Evolutionary conservation across 2,329 filamentous ascomycete genomes (phyloP), one percentile per base, ranked within the genome.

Genomic region (Septoria petroselini): DNA sequence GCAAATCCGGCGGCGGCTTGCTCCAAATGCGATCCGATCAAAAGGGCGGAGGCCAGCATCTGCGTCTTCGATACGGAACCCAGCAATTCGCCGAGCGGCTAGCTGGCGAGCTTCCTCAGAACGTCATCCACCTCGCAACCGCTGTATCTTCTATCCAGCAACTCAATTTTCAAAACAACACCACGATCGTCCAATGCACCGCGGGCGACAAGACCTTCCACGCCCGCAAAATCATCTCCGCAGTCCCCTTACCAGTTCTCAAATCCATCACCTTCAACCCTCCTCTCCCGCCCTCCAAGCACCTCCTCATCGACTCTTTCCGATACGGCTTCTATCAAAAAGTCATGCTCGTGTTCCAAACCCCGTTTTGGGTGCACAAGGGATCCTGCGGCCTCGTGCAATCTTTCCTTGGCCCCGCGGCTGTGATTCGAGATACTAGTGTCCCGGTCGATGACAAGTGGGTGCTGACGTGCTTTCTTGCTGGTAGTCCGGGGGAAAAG

Each of bases 21-120:
- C 42, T 76, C 38, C 66, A 72, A 30, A 76, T 81, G 71, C 68
- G 75, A 0, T 78, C 76, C 1, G 78, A 81, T 55, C 59, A 68
- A 12, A 73, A 76, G 48, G 58, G 70, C 37, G 79, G 78, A 4
- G 79, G 73, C 0, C 76, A 80, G 52, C 70, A 77, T 54, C 66
- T 80, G 4, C 69, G 77, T 1, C 59, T 76, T n/a, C 67, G 70
- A 2, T 62, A 74, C 42, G 77, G 77, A 2, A 76, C 70, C 0
- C 71, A 76, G 53, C 49, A 61, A 0, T 65, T 77, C 19, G 54
- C 72, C 1, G 56, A 62, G 14, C 62, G 65, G 0, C 52, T 77
- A 0, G 69, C 71, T 0, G 40, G 48, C 0, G 52, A 53, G 0
- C 64, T 76, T 1, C 62, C 67, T 1, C 9, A 17, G 11, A 35